Evolutionary conservation across 2,329 filamentous ascomycete species (phyloP).

Genomic region (Zalaria obscura): DNA sequence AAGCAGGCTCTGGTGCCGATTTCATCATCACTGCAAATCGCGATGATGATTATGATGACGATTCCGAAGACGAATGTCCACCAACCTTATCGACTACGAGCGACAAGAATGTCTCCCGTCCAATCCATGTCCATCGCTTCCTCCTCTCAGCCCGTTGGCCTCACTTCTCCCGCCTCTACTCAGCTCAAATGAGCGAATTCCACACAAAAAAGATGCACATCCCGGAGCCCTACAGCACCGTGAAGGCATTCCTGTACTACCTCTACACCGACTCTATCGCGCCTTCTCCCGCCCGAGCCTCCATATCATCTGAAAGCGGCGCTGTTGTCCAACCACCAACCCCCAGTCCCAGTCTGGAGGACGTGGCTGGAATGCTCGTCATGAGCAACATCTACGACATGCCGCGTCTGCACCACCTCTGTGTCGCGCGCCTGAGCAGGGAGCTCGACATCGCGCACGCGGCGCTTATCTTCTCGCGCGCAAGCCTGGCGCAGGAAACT

Average conservation of each 20-base stretch:
- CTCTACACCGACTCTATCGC: slow-evolving; percentile 88
- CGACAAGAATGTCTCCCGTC: slow-evolving; percentile 47
- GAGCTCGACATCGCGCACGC: slow-evolving; percentile 92
- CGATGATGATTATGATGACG: slow-evolving; percentile 40
- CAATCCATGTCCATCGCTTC: slow-evolving; percentile 89
- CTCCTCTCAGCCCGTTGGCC: slow-evolving; percentile 94
- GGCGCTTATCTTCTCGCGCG: slow-evolving; percentile 91
- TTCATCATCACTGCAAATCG: slow-evolving; percentile 80
- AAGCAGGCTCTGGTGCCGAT: slow-evolving; percentile 74
- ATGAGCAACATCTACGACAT: slow-evolving; percentile 99
- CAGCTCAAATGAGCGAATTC: slow-evolving; percentile 91
- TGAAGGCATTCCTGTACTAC: slow-evolving; percentile 90
- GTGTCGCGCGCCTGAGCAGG: slow-evolving; percentile 75
- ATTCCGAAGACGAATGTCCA: slow-evolving; percentile 28
- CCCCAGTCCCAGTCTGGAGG: slow-evolving; percentile 49
- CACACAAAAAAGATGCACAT: slow-evolving; percentile 97
- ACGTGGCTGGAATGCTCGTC: slow-evolving; percentile 86
- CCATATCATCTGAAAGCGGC: neutral
- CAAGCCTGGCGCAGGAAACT: slow-evolving; percentile 77
- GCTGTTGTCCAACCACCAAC: slow-evolving; percentile 16
- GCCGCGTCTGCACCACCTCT: slow-evolving; percentile 77
- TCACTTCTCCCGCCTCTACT: slow-evolving; percentile 85
- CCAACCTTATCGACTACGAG: slow-evolving; percentile 18
- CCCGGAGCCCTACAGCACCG: slow-evolving; percentile 85
- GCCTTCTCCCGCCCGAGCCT: slow-evolving; percentile 13